Evolutionary conservation across 2,329 filamentous ascomycete genomes (phyloP), one percentile per base, ranked within the genome.

Genomic region (Penicillium concentricum): DNA sequence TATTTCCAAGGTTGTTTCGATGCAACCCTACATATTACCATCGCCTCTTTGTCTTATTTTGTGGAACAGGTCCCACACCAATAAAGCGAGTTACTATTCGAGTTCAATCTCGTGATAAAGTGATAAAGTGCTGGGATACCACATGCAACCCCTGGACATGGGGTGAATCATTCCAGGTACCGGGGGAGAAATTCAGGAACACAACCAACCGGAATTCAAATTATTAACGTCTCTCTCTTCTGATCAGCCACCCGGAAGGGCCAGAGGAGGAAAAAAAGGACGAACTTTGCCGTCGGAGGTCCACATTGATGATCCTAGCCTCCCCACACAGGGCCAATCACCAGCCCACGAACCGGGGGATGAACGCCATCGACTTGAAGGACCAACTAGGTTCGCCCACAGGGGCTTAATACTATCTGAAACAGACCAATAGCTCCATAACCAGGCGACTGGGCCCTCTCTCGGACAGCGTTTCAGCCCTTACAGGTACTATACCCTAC

Each of bases 291-390:
- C 47, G 35, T 56, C 48, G 54, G 41, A 51, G 45, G 37, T 41
- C 54, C 54, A 56, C 54, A 51, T 56, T 41, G 48, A 28, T 45
- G 42, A 52, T 56, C 54, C 18, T n/a, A 45, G 38, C 26, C 34
- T 32, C 51, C 34, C 47, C 47, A 55, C 46, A 55, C 2, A 10
- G 24, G 32, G 47, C 53, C 54, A 56, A 56, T 56, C 48, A 46
- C 28, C 26, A 34, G 18, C 39, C 39, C 41, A 39, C 28, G 26
- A 39, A 48, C 26, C 34, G 41, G 39, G 24, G 24, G 20, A 46
- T 46, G 18, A 46, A 22, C 28, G 12, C 26, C 16, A 37, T 37
- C 35, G 35, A 30, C 42, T 56, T 41, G 26, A 43, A 37, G 30
- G 34, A n/a, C 48, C 35, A 51, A 55, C 39, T 20, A 42, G 30